Evolutionary conservation across 768 basidiomycete genomes (phyloP).

Genomic region (Pulveroboletus ravenelii): DNA sequence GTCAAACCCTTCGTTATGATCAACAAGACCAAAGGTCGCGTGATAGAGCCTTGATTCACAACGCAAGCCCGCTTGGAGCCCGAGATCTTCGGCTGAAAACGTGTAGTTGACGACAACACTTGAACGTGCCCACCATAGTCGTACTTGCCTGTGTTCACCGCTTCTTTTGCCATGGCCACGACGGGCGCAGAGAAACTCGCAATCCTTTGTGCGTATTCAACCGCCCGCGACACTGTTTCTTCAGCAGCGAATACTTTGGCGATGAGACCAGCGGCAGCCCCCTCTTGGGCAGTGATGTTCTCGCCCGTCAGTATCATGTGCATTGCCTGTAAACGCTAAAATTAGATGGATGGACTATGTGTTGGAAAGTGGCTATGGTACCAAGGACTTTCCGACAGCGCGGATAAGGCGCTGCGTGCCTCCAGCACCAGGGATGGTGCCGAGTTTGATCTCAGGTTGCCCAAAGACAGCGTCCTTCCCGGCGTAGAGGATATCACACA

Average conservation of each 20-base stretch:
- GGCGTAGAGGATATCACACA: constrained; percentile 92
- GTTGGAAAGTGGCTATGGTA: constrained; percentile 1
- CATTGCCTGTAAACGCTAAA: constrained; percentile 38
- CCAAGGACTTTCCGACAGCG: constrained; percentile 75
- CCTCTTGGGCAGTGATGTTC: constrained; percentile 42
- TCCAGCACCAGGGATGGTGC: constrained; percentile 90
- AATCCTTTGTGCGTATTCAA: constrained; percentile 35
- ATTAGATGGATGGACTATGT: not conserved
- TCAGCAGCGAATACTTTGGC: constrained; percentile 38
- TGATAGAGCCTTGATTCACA: constrained; percentile 49
- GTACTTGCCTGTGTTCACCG: constrained; percentile 40
- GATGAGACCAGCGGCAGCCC: constrained; percentile 45
- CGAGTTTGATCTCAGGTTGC: constrained; percentile 93
- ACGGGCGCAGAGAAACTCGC: constrained; percentile 32
- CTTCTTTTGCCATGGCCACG: constrained; percentile 44
- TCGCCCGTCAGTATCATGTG: constrained; percentile 52
- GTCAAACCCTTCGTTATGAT: constrained; percentile 44
- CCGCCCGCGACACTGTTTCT: constrained; percentile 40
- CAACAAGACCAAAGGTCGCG: constrained; percentile 44
- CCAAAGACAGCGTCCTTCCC: constrained; percentile 86
- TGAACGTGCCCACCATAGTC: not conserved
- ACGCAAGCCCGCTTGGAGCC: constrained; percentile 40
- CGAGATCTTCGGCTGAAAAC: constrained; percentile 41
- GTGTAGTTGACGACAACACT: not conserved
- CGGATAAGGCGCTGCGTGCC: constrained; percentile 87